These are phyloP conservation scores for Mycena capillaripes DNA, from an alignment of 768 basidiomycete species.

Conservation along the genomic window DNA sequence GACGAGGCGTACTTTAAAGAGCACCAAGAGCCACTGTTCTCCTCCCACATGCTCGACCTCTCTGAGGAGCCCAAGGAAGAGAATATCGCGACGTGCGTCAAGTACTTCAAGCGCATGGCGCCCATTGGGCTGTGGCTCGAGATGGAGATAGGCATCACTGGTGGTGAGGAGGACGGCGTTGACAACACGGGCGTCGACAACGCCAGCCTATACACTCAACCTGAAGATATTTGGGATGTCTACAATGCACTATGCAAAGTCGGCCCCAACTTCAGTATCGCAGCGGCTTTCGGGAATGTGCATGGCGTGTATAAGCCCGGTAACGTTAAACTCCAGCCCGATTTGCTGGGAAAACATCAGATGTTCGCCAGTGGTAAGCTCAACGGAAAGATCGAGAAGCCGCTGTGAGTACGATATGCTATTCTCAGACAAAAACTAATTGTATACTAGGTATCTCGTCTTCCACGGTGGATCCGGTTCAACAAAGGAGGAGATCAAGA, in stretches of 20 bases:
- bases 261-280: constrained; percentile 95
- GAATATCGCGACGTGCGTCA: constrained; percentile 93
- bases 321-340: constrained; percentile 94
- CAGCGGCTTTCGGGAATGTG: constrained; percentile 98
- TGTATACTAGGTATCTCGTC: constrained; percentile 84
- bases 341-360: constrained; percentile 94
- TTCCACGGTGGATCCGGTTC: constrained; percentile 99
- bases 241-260: constrained; percentile 87
- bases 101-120: constrained; percentile 97
- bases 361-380: constrained; percentile 77
- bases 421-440: constrained; percentile 7
- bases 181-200: constrained; percentile 98
- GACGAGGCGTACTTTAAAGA: constrained; percentile 94
- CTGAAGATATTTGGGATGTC: constrained; percentile 95
- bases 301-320: constrained; percentile 99
- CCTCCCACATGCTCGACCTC: constrained; percentile 99
- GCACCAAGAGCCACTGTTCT: constrained; percentile 90
- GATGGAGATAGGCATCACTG: constrained; percentile 99
- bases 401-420: constrained; percentile 72
- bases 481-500: constrained; percentile 93
- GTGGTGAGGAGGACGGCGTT: constrained; percentile 99
- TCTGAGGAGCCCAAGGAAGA: constrained; percentile 93
- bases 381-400: constrained; percentile 74
- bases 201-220: constrained; percentile 94
- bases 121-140: constrained; percentile 96